Base-by-base conservation (phyloP, 441 rosid species). In the Gossypium laxum region DNA sequence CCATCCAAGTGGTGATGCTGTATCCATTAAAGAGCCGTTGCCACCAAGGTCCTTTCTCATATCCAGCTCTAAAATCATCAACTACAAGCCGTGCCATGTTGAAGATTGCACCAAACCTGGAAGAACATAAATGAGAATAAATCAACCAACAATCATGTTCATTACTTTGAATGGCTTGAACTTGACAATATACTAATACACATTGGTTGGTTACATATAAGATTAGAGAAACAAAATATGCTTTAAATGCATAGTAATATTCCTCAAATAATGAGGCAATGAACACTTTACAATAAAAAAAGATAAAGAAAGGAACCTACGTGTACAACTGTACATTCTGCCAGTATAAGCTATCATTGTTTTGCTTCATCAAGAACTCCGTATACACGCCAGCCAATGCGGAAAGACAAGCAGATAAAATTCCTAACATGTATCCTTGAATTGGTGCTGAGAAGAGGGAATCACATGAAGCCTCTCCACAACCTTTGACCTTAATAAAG, bases 41-140 rank as follows among this genome's bases (percentile, higher is more conserved):
- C 98, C 96, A 89, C 93, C 92, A 90, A n/a, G 87, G 84, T 66
- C 97, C 98, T 48, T 88, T 88, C 85, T 91, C 91, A 85, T 86
- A 91, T 26, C 90, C 90, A 71, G 86, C 81, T 78, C 85, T 77
- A 66, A 91, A 88, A 83, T 93, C 97, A 93, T 93, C 97, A 72
- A 86, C 68, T 61, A 88, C 24, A 78, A 91, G 96, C 57, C 90
- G 77, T 8, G 85, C 91, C 92, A 91, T 75, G 59, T 91, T 93
- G 89, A 93, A 93, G 61, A 90, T 78, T 21, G 86, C 80, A 32
- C 98, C 97, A 75, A 89, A 93, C 80, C 97, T 93, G 81, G 17
- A 55, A 72, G 65, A 69, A 11, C 1, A 22, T 19, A 32, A 52
- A 52, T 52, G 41, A 10, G 45, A 52, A 63, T 22, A 14, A 43